Evolutionary conservation across 2,329 filamentous ascomycete genomes (phyloP).

Genomic region (Coniochaeta prunicola): DNA sequence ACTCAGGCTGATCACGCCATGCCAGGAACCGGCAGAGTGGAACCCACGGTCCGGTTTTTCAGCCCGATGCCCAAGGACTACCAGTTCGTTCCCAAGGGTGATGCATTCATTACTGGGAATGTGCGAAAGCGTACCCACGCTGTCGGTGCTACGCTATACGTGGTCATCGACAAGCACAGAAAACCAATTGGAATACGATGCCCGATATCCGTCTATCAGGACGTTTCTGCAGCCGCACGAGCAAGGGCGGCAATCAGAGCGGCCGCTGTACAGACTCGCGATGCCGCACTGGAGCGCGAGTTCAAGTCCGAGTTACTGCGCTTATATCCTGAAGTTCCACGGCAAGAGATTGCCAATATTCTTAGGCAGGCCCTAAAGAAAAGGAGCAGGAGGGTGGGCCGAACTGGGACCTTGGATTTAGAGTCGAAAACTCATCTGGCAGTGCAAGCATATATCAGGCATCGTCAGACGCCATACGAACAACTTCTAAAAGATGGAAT

Average conservation of each 20-base stretch:
- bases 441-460: conserved; percentile 41
- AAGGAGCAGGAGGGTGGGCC: conserved; percentile 37
- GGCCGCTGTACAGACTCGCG: conserved; percentile 22
- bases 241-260: conserved; percentile 24
- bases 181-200: conserved; percentile 29
- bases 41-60: conserved; percentile 12
- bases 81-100: conserved; percentile 32
- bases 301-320: conserved; percentile 26
- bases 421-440: conserved; percentile 34
- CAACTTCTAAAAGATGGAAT: conserved; percentile 18
- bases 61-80: conserved; percentile 30
- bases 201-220: conserved; percentile 21
- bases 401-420: conserved; percentile 29
- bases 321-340: conserved; percentile 33
- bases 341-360: conserved; percentile 22
- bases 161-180: conserved; percentile 21
- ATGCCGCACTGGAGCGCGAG: conserved; percentile 21
- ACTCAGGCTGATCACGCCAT: not conserved
- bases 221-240: conserved; percentile 20
- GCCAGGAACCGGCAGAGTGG: not conserved
- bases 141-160: conserved; percentile 24
- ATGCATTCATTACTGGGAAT: conserved; percentile 31
- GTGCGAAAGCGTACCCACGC: conserved; percentile 30
- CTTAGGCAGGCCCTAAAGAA: conserved; percentile 36
- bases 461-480: conserved; percentile 40